Percentiles rank a stretch among this genome's conserved stretches.
Conservation (phyloP, 345 rosid genomes). For the Excoecaria cochinchinensis region DNA sequence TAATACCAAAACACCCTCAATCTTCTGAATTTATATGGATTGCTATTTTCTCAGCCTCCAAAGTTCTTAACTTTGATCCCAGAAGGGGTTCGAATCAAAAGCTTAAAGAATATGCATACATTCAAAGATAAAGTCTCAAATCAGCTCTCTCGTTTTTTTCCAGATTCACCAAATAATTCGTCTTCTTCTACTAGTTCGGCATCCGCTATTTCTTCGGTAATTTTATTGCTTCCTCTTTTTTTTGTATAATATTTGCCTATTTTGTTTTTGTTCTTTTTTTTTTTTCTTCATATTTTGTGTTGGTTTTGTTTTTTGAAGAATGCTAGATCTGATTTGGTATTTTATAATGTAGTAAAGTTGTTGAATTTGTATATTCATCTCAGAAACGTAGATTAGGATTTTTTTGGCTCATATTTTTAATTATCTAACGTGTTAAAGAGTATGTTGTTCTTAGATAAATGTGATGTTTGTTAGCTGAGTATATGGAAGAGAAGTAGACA, state of each 20-base stretch:
- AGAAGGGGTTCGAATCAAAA: neutral
- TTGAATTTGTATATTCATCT: constrained; percentile 8
- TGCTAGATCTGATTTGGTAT: constrained; percentile 25
- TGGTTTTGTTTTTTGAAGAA: neutral
- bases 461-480: neutral
- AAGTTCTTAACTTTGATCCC: neutral
- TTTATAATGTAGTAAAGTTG: constrained; percentile 20
- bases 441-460: neutral
- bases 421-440: neutral
- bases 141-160: constrained; percentile 66
- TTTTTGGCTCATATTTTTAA: constrained; percentile 1
- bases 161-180: constrained; percentile 40
- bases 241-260: neutral
- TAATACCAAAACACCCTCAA: neutral
- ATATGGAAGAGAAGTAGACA: neutral
- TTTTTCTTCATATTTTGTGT: neutral
- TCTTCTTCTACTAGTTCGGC: constrained; percentile 25
- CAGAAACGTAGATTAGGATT: neutral
- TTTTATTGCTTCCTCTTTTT: neutral
- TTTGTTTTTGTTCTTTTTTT: neutral
- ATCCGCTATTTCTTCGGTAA: constrained; percentile 47
- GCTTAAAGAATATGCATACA: constrained; percentile 42
- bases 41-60: too few relatives aligned
- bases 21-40: neutral
- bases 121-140: constrained; percentile 70